Evolutionary conservation across 345 rosid species (phyloP).

Genomic region (Iberis pinnata): DNA sequence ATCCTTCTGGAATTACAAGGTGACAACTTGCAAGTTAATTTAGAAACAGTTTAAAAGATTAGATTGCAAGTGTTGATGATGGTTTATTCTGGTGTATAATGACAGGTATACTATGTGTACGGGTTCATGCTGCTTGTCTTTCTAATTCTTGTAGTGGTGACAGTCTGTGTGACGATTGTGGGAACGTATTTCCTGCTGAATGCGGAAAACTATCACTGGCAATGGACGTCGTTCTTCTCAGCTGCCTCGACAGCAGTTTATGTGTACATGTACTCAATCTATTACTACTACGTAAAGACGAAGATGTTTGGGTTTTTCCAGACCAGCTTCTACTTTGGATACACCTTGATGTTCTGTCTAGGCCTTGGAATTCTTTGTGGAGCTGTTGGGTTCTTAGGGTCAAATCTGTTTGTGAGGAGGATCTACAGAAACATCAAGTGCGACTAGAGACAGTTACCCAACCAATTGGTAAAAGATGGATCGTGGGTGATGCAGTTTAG

Average conservation of each 20-base stretch:
- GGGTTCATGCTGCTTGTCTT: constrained; percentile 92
- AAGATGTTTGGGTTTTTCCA: constrained; percentile 95
- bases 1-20: constrained; percentile 99
- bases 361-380: constrained; percentile 95
- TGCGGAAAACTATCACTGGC: constrained; percentile 98
- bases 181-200: constrained; percentile 87
- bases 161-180: constrained; percentile 92
- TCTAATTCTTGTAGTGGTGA: constrained; percentile 76
- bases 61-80: too few relatives aligned
- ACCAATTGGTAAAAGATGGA: background rate
- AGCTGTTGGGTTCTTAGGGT: constrained; percentile 84
- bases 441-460: constrained; percentile 40
- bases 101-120: constrained; percentile 89
- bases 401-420: constrained; percentile 83
- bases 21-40: constrained; percentile 18
- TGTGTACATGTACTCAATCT: constrained; percentile 80
- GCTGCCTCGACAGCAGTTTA: constrained; percentile 95
- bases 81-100: too few relatives aligned
- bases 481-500: background rate
- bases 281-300: constrained; percentile 79
- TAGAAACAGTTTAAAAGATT: background rate
- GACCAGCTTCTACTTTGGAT: constrained; percentile 88
- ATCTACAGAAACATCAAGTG: constrained; percentile 96
- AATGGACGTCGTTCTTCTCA: constrained; percentile 95
- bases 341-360: constrained; percentile 92